Evolutionary conservation across 2,329 filamentous ascomycete genomes (phyloP).

Genomic region (Trichoderma lentiforme): DNA sequence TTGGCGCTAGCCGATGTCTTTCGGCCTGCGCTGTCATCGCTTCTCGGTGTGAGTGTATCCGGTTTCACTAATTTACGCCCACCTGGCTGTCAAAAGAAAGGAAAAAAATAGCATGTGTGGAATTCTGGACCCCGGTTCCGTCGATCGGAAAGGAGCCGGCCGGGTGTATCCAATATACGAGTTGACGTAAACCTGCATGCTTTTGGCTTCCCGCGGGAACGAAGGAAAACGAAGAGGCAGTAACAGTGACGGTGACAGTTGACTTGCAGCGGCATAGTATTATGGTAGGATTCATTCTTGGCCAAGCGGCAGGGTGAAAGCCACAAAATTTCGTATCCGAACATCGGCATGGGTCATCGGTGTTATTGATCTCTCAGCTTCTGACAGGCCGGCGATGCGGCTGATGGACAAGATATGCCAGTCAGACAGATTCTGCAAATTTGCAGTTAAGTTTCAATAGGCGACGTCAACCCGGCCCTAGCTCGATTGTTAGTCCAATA

Average conservation of each 20-base stretch:
- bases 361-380: not conserved
- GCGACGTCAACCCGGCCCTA: not conserved
- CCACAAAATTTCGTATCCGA: not conserved
- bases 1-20: not conserved
- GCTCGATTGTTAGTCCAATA: not conserved
- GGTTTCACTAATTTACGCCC: conserved; percentile 1
- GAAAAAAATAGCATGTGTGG: not conserved
- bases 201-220: not conserved
- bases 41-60: not conserved
- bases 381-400: not conserved
- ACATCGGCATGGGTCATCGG: not conserved
- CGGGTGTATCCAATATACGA: not conserved
- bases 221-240: not conserved
- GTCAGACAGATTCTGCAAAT: not conserved
- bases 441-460: not conserved
- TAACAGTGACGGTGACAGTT: not conserved
- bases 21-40: not conserved
- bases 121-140: not conserved
- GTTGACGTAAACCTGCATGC: not conserved
- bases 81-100: not conserved
- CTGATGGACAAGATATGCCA: not conserved
- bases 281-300: not conserved
- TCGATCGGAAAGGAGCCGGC: not conserved
- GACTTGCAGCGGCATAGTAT: not conserved
- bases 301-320: not conserved